Base-by-base conservation (phyloP, 768 basidiomycete genomes). In the Hygrocybe punicea region DNA sequence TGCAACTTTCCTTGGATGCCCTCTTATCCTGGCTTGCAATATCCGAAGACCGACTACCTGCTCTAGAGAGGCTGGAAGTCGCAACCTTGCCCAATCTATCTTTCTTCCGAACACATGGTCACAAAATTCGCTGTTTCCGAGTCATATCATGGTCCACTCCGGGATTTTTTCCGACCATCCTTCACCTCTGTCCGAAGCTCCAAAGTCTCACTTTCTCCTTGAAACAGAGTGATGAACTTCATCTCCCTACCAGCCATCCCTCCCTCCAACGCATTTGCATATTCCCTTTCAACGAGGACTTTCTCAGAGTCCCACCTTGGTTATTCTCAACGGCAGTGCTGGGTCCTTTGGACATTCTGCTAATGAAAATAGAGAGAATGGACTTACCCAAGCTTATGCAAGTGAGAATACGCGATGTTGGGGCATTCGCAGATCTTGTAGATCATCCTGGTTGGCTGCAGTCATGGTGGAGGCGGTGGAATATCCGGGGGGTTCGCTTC, bases 231-330 rank as follows among this genome's bases (percentile, higher is more conserved):
- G 60, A 69, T 64, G 51, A 60, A 2, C 55, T 69, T 17, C 51
- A 64, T 9, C 65, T 78, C 6, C 73, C 73, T 1, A 60, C 65
- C 6, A 69, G 66, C n/a, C 78, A 80, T 52, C 71, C 75, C 2
- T 61, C 71, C 0, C 59, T 81, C 2, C 62, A 67, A 39, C 71
- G 74, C n/a, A 78, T 81, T 16, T 78, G 77, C 35, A 73, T 81
- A 51, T 66, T 72, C 17, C 78, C 79, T n/a, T 62, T 70, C 33
- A 67, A 70, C 37, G 78, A 78, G 19, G 67, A 77, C 23, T 36
- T 65, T 6, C 66, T 73, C 9, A 65, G 62, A 1, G 76, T 76
- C 2, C 79, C 78, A 1, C 52, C 59, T 8, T 68, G 67, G 23
- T 65, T 78, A 44, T 78, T 75, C 46, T 60, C 65, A 4, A 64